Percentiles rank a stretch among this genome's conserved stretches.
phyloP scores from a whole-genome alignment of 2,329 filamentous ascomycete genomes.

The Elsinoe necatrix region DNA sequence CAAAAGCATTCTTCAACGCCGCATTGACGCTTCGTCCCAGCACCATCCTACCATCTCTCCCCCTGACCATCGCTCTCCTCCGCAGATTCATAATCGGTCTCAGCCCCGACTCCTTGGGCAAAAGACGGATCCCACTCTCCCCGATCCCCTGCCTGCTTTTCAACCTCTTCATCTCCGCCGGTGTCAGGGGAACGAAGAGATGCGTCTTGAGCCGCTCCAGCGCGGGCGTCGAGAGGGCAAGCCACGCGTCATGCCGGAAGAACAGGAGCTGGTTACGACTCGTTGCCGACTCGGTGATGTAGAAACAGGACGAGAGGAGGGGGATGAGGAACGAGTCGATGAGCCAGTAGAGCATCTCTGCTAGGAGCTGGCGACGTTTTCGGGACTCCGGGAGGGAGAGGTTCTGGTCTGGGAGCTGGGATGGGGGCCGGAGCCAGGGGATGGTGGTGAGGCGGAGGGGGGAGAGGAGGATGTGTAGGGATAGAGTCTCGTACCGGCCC shows the following conservation, averaged over 20 bases:
- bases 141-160: conserved; percentile 59
- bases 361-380: conserved; percentile 71
- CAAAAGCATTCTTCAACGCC: conserved; percentile 64
- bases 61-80: conserved; percentile 48
- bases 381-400: conserved; percentile 60
- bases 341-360: conserved; percentile 82
- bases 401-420: conserved; percentile 40
- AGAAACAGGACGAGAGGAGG: conserved; percentile 77
- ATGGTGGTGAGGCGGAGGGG: conserved; percentile 40
- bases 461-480: conserved; percentile 68
- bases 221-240: conserved; percentile 62
- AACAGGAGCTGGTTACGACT: conserved; percentile 80
- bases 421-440: conserved; percentile 60
- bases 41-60: conserved; percentile 43
- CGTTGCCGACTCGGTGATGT: conserved; percentile 81
- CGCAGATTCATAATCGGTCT: conserved; percentile 83
- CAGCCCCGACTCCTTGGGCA: conserved; percentile 71
- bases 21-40: conserved; percentile 61
- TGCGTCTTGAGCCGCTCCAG: conserved; percentile 56
- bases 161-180: conserved; percentile 47
- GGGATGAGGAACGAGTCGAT: conserved; percentile 90
- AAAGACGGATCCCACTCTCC: conserved; percentile 66
- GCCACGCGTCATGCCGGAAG: conserved; percentile 92
- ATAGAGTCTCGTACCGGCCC: conserved; percentile 71
- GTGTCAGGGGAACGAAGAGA: conserved; percentile 72